Percentiles rank a stretch among this genome's conserved stretches.
Evolutionary conservation across 2,329 filamentous ascomycete genomes (phyloP).

Genomic region (Fusarium haematococcum): DNA sequence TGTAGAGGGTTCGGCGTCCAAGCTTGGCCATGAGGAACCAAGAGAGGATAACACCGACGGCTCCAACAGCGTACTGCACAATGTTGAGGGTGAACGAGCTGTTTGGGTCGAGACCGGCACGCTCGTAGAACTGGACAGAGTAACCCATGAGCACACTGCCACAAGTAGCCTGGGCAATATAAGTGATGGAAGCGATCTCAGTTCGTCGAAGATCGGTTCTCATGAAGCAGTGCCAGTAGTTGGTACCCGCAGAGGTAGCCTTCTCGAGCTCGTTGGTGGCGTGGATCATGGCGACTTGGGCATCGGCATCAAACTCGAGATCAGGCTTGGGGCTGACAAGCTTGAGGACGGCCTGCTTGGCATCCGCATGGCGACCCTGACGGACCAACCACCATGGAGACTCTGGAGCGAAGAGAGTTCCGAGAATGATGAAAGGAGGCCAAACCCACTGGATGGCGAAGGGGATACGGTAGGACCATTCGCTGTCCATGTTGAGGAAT

Average conservation of each 20-base stretch:
- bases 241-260: slow-evolving; percentile 52
- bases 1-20: slow-evolving; percentile 59
- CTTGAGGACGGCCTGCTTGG: slow-evolving; percentile 26
- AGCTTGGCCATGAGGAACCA: slow-evolving; percentile 57
- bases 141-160: slow-evolving; percentile 65
- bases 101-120: slow-evolving; percentile 52
- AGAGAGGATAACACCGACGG: slow-evolving; percentile 58
- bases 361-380: slow-evolving; percentile 28
- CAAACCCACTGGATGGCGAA: slow-evolving; percentile 63
- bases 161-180: slow-evolving; percentile 54
- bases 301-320: slow-evolving; percentile 36
- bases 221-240: slow-evolving; percentile 62
- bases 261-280: slow-evolving; percentile 60
- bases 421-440: slow-evolving; percentile 57
- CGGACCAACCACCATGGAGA: slow-evolving; percentile 63
- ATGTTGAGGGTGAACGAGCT: slow-evolving; percentile 54
- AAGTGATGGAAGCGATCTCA: slow-evolving; percentile 59
- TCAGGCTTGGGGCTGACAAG: slow-evolving; percentile 43
- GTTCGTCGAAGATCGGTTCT: slow-evolving; percentile 59
- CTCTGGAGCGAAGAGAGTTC: slow-evolving; percentile 59
- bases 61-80: slow-evolving; percentile 57
- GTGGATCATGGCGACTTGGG: slow-evolving; percentile 35
- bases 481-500: slow-evolving; percentile 50
- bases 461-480: slow-evolving; percentile 62
- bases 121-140: slow-evolving; percentile 64